These are phyloP conservation scores for Ceratobasidium sp. DNA, from an alignment of 1,284 basidiomycete species.

Conservation along the genomic window DNA sequence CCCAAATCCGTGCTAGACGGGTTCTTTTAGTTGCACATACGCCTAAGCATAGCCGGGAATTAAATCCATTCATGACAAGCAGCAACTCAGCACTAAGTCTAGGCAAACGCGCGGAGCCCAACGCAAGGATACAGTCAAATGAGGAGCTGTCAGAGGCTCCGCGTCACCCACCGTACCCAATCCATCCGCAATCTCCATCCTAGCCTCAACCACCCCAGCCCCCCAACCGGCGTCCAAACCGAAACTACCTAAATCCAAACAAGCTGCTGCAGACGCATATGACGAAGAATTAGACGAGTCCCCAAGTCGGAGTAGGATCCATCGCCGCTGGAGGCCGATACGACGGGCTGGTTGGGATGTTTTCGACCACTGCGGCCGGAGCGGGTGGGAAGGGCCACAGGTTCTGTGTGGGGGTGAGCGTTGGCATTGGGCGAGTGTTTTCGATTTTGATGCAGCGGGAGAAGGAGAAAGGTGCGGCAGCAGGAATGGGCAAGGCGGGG, in stretches of 20 bases:
- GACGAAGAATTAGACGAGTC: constrained; percentile 95
- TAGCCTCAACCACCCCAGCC: constrained; percentile 57
- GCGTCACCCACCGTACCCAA: constrained; percentile 83
- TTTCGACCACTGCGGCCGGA: constrained; percentile 81
- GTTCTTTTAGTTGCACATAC: too few relatives aligned
- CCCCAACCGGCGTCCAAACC: constrained; percentile 60
- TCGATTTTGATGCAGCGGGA: constrained; percentile 90
- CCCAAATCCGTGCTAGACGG: too few relatives aligned
- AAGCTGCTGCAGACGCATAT: constrained; percentile 61
- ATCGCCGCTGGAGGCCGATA: constrained; percentile 98
- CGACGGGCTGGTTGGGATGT: constrained; percentile 96
- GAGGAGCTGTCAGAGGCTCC: constrained; percentile 91
- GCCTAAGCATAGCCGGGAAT: too few relatives aligned
- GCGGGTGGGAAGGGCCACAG: constrained; percentile 61
- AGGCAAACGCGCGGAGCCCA: too few relatives aligned
- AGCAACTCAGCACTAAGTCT: too few relatives aligned
- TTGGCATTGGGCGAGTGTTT: constrained; percentile 97
- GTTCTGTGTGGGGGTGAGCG: constrained; percentile 94
- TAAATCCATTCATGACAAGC: too few relatives aligned
- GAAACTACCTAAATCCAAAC: constrained; percentile 60
- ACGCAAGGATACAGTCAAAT: too few relatives aligned
- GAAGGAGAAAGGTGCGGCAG: constrained; percentile 68
- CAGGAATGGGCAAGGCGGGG: constrained; percentile 60
- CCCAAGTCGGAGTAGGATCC: constrained; percentile 93
- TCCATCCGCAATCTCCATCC: constrained; percentile 60